A percentile compares a stretch with the other conserved stretches of the same genome.
Conservation (phyloP, 306 rosid genomes). For the Malus fusca region DNA sequence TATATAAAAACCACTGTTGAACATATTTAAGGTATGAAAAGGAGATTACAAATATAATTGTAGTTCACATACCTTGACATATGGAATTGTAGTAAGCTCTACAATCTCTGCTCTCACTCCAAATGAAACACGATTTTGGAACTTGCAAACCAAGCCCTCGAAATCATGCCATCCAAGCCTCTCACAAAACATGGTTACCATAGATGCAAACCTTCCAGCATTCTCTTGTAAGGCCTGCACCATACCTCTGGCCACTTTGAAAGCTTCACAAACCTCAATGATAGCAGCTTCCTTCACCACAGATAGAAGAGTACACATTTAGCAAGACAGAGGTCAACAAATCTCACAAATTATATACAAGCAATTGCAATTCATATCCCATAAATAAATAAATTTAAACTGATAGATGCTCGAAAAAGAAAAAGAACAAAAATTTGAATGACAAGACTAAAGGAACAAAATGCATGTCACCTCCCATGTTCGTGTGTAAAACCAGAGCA, state of each 20-base stretch:
- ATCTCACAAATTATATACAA: constrained; percentile 13
- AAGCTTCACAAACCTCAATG: constrained; percentile 80
- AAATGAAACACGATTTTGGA: constrained; percentile 91
- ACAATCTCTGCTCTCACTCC: constrained; percentile 95
- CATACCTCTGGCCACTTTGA: constrained; percentile 95
- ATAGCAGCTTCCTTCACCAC: constrained; percentile 77
- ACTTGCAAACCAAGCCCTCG: constrained; percentile 83
- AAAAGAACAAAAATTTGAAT: neutral
- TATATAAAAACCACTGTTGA: neutral
- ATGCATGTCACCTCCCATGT: neutral
- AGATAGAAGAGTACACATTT: constrained; percentile 3
- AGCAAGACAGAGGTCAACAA: constrained; percentile 7
- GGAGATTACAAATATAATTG: neutral
- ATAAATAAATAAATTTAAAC: neutral
- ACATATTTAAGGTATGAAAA: constrained; percentile 2
- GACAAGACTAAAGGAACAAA: neutral
- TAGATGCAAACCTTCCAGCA: constrained; percentile 97
- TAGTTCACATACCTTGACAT: constrained; percentile 51
- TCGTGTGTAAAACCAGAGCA: neutral
- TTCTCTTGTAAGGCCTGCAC: constrained; percentile 95
- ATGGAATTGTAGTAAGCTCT: constrained; percentile 91
- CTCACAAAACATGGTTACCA: constrained; percentile 91
- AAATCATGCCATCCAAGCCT: constrained; percentile 97
- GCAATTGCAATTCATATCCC: neutral
- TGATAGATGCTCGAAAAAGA: neutral